Evolutionary conservation across 2,329 filamentous ascomycete genomes (phyloP), one percentile per base, ranked within the genome.

Genomic region (Epichloe bromicola): DNA sequence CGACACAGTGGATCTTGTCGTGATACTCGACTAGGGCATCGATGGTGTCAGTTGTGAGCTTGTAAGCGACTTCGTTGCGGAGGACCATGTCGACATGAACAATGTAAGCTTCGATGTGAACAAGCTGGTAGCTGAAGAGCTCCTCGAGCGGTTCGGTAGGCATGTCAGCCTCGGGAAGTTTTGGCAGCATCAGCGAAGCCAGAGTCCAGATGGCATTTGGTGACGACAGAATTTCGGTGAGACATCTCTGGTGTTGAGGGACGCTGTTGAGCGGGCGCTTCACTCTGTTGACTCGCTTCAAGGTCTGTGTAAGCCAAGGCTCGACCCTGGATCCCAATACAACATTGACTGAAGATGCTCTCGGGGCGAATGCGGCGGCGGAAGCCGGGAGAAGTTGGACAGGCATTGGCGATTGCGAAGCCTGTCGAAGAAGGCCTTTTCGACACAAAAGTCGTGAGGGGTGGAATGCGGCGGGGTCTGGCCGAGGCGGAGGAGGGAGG

Each of bases 41-140:
- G 71, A 98, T 98, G 55, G 90, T 89, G 66, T 97, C 93, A 53
- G 84, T 80, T 23, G 90, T 97, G 63, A 98, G 79, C 79, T 98
- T 98, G 79, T 90, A 97, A 59, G 90, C 93, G 63, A 98, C 89
- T 74, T 97, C 93, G 67, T 95, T 93, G 70, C 90, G 86, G 62
- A 94, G 82, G 54, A 98, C 91, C 89, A 97, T 95, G 74, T 98
- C 93, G 69, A 98, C 89, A 69, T 97, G 91, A 55, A 98, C 93
- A 60, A 97, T 91, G 68, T 98, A 98, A 49, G 93, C 93, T 72
- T 97, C 90, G 60, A 97, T 74, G 67, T 96, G 88, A 63, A 96
- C 75, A 64, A 96, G 80, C 73, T 94, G 86, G 70, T 91, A 93
- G 78, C 94, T 94, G 78, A 86, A 88, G 56, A 96, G 73, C 56